Percentiles rank a stretch among this genome's conserved stretches.
Evolutionary conservation across 495 filamentous ascomycete genomes (phyloP).

Genomic region (Penicillium macrosclerotiorum): DNA sequence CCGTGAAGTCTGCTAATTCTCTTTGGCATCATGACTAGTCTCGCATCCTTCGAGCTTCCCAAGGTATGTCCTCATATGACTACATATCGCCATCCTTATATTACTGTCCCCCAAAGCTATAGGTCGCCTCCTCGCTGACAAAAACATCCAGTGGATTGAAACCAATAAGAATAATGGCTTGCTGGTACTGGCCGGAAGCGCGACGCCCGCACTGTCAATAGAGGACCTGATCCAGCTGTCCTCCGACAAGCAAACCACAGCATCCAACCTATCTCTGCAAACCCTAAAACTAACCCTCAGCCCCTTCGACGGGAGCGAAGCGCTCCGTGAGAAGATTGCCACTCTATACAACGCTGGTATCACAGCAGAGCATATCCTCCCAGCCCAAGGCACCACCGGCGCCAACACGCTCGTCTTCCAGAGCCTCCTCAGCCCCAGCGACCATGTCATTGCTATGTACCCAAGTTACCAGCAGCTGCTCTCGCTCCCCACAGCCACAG

Average conservation of each 20-base stretch:
- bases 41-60: constrained; percentile 8
- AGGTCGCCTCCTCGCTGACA: neutral
- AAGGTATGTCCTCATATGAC: neutral
- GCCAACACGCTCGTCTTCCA: constrained; percentile 15
- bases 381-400: constrained; percentile 12
- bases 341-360: constrained; percentile 1
- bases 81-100: no score
- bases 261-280: constrained; percentile 1
- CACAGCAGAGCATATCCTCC: constrained; percentile 11
- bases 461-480: constrained; percentile 12
- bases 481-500: constrained; percentile 3
- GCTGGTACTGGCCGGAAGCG: constrained; percentile 9
- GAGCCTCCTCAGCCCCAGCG: constrained; percentile 3
- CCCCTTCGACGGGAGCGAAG: constrained; percentile 2
- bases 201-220: constrained; percentile 6
- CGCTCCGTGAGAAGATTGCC: constrained; percentile 11
- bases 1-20: no score
- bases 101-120: no score
- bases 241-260: constrained; percentile 6
- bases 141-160: neutral
- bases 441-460: constrained; percentile 18
- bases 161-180: neutral
- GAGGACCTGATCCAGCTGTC: constrained; percentile 12
- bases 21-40: neutral
- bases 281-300: constrained; percentile 1